Evolutionary conservation across 2,329 filamentous ascomycete species (phyloP), one percentile per base, ranked within the genome.

Genomic region (Arthrinium puccinioides): DNA sequence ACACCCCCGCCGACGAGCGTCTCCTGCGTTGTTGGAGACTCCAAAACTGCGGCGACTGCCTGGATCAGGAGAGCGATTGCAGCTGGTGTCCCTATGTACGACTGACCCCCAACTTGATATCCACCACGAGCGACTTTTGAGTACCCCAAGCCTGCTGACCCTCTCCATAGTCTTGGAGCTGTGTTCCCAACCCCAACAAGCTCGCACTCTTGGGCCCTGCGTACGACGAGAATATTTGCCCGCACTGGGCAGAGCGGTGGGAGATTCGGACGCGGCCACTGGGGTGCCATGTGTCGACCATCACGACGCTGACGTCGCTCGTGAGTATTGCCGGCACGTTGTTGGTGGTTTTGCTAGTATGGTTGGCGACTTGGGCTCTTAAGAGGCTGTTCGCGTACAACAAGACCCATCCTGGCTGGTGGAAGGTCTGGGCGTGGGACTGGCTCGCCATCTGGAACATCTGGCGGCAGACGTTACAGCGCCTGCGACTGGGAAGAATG

Each of bases 11-110:
- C 18, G 53, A 63, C 25, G 59, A 61, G 10, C 66, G 70, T 43
- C 55, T 76, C 19, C 50, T 54, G 16, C 61, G 67, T 35, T 76
- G 72, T 52, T 78, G 72, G 74, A 52, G 54, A 9, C 63, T 62
- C 20, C 66, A 74, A 47, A 61, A 65, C 26, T 76, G 72, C 46
- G 52, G 54, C 9, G 50, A 53, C 9, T 78, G 74, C 51, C 56
- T 77, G 8, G 44, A 45, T 25, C 45, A 60, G 15, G 44, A 60
- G 43, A 15, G 32, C 4, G 54, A 61, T 34, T 74, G 70, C 45
- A 69, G 67, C 41, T 74, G 70, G 71, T 74, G 70, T 52, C 70
- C 71, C 14, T 71, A 66, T 50, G 70, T 74, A 59, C 36, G 65
- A n/a, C n/a, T n/a, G n/a, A n/a, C n/a, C n/a, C n/a, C n/a, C n/a